Percentiles rank a stretch among this genome's conserved stretches.
Evolutionary conservation across 257 asterid genomes (phyloP).

Genomic region (Solanum chmielewskii): DNA sequence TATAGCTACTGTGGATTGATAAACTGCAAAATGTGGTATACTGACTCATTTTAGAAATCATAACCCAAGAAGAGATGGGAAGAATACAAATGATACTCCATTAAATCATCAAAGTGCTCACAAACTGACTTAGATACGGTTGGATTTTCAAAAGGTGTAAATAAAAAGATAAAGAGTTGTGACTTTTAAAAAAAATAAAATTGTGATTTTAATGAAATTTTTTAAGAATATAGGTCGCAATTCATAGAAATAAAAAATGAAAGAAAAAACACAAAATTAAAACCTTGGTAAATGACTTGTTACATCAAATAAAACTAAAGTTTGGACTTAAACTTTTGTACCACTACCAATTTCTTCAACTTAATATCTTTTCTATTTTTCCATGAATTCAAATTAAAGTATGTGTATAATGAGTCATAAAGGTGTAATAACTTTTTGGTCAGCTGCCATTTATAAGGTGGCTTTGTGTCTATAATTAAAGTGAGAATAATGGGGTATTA

Average conservation of each 20-base stretch:
- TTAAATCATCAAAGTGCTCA: not conserved
- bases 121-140: not conserved
- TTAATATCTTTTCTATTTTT: not conserved
- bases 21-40: not conserved
- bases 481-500: not conserved
- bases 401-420: not conserved
- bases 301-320: not conserved
- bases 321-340: not conserved
- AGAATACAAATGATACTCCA: not conserved
- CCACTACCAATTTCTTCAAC: not conserved
- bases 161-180: too few species aligned
- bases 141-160: too few species aligned
- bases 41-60: not conserved
- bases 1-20: not conserved
- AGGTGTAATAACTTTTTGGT: not conserved
- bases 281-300: not conserved
- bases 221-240: accelerated
- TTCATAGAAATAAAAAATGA: too few species aligned
- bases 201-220: too few species aligned
- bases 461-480: not conserved
- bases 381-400: not conserved
- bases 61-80: not conserved
- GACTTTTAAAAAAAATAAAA: too few species aligned
- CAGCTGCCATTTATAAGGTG: not conserved
- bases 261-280: not conserved